These are phyloP conservation scores for Dictyostelium firmibasis DNA, from an alignment of 78 protist species.

Conservation along the genomic window DNA sequence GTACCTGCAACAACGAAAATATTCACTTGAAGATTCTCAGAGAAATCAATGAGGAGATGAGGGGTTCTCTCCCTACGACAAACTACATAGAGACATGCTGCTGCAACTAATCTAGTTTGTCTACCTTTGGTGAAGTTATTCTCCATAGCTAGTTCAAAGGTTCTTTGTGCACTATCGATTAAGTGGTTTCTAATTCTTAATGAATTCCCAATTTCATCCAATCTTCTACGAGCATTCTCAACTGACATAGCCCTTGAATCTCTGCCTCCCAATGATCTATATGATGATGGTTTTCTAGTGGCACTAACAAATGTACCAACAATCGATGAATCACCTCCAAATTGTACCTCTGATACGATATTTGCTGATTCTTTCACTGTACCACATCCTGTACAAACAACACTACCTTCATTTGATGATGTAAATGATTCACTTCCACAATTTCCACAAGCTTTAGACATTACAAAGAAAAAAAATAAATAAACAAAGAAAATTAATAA, in stretches of 20 bases:
- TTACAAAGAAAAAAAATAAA: neutral
- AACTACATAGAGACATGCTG: conserved; percentile 92
- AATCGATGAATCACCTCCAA: conserved; percentile 15
- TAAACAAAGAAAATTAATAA: neutral
- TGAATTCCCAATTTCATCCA: conserved; percentile 10
- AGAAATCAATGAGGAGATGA: conserved; percentile 92
- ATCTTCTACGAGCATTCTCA: conserved; percentile 44
- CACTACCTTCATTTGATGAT: conserved; percentile 17
- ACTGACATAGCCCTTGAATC: conserved; percentile 40
- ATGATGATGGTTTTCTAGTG: neutral
- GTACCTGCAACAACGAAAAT: conserved; percentile 87
- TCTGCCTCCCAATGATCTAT: conserved; percentile 39
- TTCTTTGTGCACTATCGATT: conserved; percentile 25
- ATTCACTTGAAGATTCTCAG: conserved; percentile 85
- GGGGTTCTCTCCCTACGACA: conserved; percentile 90
- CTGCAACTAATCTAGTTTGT: conserved; percentile 81
- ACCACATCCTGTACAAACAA: conserved; percentile 38
- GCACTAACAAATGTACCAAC: conserved; percentile 61
- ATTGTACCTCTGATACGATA: conserved; percentile 61
- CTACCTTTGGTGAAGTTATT: conserved; percentile 69
- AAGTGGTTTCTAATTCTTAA: conserved; percentile 9
- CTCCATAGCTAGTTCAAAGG: conserved; percentile 59
- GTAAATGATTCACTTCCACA: neutral
- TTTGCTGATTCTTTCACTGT: conserved; percentile 29
- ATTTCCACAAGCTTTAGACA: conserved; percentile 1